Percentiles rank a stretch among this genome's conserved stretches.
Conservation (phyloP, 768 basidiomycete species). For the Panaeolus papilionaceus region DNA sequence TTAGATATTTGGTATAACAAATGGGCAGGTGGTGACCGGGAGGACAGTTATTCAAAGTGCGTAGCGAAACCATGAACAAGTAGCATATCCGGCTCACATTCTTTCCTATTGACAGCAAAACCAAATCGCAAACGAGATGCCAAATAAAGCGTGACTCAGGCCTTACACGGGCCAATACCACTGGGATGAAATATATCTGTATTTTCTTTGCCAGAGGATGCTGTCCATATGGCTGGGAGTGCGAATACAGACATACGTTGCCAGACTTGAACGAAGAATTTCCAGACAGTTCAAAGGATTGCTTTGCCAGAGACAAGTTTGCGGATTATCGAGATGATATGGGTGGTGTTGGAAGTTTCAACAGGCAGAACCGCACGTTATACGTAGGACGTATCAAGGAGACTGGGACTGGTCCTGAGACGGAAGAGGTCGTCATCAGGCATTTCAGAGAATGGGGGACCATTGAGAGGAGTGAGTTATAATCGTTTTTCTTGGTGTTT, state of each 20-base stretch:
- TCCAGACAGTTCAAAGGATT: slow-evolving; percentile 94
- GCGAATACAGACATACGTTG: slow-evolving; percentile 92
- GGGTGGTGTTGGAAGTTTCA: slow-evolving; percentile 99
- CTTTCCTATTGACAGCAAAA: slow-evolving; percentile 64
- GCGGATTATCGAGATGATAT: slow-evolving; percentile 98
- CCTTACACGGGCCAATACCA: slow-evolving; percentile 93
- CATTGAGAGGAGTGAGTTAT: slow-evolving; percentile 83
- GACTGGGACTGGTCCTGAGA: slow-evolving; percentile 86
- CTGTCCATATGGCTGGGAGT: slow-evolving; percentile 98
- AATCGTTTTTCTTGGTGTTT: neutral
- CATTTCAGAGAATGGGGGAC: slow-evolving; percentile 98
- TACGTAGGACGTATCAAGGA: slow-evolving; percentile 96
- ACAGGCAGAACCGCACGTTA: slow-evolving; percentile 90
- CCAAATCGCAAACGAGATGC: slow-evolving; percentile 93
- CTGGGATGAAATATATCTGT: slow-evolving; percentile 91
- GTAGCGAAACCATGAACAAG: slow-evolving; percentile 29
- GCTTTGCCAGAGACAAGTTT: slow-evolving; percentile 97
- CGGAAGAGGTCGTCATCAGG: slow-evolving; percentile 86
- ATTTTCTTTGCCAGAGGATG: slow-evolving; percentile 96
- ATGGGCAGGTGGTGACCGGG: slow-evolving; percentile 99
- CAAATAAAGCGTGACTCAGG: slow-evolving; percentile 88
- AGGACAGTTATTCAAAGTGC: slow-evolving; percentile 95
- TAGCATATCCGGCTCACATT: slow-evolving; percentile 12
- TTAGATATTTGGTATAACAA: slow-evolving; percentile 98
- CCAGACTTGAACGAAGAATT: slow-evolving; percentile 73